Percentiles rank a stretch among this genome's conserved stretches.
phyloP scores from a whole-genome alignment of 2,329 filamentous ascomycete species.

The Aspergillus sp. region DNA sequence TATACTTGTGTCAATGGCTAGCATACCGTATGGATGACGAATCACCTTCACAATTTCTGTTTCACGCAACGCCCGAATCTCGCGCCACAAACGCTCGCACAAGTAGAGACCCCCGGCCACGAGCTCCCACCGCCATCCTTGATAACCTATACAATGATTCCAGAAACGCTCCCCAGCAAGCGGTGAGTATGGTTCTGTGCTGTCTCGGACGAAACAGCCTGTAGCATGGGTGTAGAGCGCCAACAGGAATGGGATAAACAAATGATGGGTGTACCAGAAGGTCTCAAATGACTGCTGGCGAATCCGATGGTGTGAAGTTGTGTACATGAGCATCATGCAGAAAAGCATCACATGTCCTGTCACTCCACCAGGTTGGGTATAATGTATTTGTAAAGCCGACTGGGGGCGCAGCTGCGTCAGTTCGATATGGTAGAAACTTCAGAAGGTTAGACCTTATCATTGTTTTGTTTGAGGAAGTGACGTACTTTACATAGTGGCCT shows the following conservation, averaged over 20 bases:
- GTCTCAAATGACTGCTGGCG: conserved; percentile 97
- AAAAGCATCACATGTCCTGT: conserved; percentile 97
- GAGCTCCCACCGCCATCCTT: conserved; percentile 97
- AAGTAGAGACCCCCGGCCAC: conserved; percentile 83
- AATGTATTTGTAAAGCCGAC: conserved; percentile 86
- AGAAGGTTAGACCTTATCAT: conserved; percentile 23
- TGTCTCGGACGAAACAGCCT: conserved; percentile 93
- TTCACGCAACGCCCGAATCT: conserved; percentile 77
- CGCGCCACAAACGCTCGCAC: conserved; percentile 83
- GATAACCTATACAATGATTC: conserved; percentile 90
- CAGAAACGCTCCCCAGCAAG: conserved; percentile 82
- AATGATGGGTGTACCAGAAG: conserved; percentile 98
- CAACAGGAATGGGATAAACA: conserved; percentile 95
- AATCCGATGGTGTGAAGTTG: conserved; percentile 87
- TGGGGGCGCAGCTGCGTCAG: conserved; percentile 75
- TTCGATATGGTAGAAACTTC: conserved; percentile 92
- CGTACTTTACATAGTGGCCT: conserved; percentile 91
- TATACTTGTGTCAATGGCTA: background rate
- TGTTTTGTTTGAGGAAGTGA: conserved; percentile 8
- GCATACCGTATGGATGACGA: conserved; percentile 85
- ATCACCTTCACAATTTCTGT: conserved; percentile 93
- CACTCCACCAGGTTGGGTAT: conserved; percentile 81
- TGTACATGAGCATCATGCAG: conserved; percentile 99
- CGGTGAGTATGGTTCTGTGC: conserved; percentile 69
- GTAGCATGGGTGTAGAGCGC: conserved; percentile 94